Conservation (phyloP, 805 yeast species). For the Candida quercuum region DNA sequence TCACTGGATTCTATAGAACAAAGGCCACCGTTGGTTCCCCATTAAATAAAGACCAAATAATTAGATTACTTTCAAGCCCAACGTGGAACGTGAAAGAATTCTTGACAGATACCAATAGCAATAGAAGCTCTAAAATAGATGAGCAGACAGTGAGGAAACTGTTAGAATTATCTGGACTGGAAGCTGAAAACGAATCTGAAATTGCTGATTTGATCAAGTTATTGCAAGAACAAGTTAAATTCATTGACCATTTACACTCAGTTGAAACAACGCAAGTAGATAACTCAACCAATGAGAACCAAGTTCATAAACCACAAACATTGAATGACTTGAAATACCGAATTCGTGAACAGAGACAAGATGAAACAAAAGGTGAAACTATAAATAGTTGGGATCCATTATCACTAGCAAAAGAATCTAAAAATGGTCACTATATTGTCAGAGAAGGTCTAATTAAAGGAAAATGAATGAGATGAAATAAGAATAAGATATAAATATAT, state of each 20-base stretch:
- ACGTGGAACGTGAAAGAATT: conserved; percentile 22
- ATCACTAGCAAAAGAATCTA: conserved; percentile 25
- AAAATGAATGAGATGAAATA: too few species aligned
- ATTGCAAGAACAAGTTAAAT: conserved; percentile 43
- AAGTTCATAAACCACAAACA: conserved; percentile 22
- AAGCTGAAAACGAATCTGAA: conserved; percentile 25
- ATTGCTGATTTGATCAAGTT: conserved; percentile 27
- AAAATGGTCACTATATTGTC: conserved; percentile 37
- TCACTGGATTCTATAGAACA: too few species aligned
- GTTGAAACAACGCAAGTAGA: conserved; percentile 17
- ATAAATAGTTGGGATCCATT: conserved; percentile 38
- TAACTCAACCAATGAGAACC: conserved; percentile 27
- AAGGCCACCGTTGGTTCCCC: conserved; percentile 2
- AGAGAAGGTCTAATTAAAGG: conserved; percentile 42
- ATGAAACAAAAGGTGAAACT: conserved; percentile 34
- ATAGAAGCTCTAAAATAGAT: conserved; percentile 8
- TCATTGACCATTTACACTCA: conserved; percentile 40
- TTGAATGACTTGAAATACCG: conserved; percentile 26
- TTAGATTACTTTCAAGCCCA: conserved; percentile 9
- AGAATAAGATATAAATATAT: not conserved
- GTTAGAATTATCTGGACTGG: conserved; percentile 45
- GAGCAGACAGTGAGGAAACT: conserved; percentile 25
- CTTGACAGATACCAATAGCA: conserved; percentile 16
- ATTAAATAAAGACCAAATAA: conserved; percentile 10
- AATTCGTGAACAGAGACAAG: conserved; percentile 21